Percentiles rank a stretch among this genome's conserved stretches.
Conservation (phyloP, 495 filamentous ascomycete species). For the Talaromyces wortmannii region DNA sequence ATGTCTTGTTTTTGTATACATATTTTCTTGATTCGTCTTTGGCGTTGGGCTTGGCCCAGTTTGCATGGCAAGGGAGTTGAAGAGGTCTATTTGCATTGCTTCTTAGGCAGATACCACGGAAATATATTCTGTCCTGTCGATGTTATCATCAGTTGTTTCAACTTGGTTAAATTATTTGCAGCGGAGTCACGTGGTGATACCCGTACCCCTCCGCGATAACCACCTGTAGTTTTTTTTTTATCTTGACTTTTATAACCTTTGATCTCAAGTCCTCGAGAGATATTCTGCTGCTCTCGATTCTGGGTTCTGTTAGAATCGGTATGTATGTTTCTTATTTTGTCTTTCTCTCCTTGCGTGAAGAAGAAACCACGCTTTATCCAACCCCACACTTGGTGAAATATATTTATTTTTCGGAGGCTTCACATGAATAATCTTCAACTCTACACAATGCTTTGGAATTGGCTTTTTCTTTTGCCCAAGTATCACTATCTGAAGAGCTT, state of each 20-base stretch:
- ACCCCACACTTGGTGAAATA: no score
- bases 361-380: no score
- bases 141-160: background rate
- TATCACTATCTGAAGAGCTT: no score
- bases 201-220: constrained; percentile 2
- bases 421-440: no score
- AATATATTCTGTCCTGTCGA: background rate
- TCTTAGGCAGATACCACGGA: background rate
- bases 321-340: no score
- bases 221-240: background rate
- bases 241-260: no score
- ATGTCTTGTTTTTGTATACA: constrained; percentile 1
- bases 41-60: constrained; percentile 1
- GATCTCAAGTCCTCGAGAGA: no score
- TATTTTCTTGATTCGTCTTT: constrained; percentile 3
- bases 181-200: constrained; percentile 5
- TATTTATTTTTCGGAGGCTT: no score
- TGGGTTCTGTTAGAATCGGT: no score
- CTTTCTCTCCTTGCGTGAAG: no score
- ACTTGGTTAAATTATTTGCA: no score
- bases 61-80: constrained; percentile 4
- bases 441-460: background rate
- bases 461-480: background rate
- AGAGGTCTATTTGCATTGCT: background rate
- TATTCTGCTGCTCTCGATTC: no score